These are phyloP conservation scores for Poteriospumella lacustris DNA, from an alignment of 108 stramenopile species.

Conservation along the genomic window DNA sequence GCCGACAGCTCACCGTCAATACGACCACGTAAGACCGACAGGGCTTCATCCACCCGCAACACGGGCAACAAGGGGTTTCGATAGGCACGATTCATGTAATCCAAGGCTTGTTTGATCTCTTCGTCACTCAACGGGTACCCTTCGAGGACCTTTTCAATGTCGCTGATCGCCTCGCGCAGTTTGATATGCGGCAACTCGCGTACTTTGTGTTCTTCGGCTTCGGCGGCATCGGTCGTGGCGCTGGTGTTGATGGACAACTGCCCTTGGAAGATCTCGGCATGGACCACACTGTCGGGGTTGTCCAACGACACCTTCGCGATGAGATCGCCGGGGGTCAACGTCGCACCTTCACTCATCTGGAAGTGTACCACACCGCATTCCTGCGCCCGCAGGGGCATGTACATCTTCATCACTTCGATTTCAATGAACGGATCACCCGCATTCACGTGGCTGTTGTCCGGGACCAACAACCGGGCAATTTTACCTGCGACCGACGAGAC, in stretches of 20 bases:
- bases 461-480: conserved; percentile 82
- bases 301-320: conserved; percentile 83
- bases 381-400: conserved; percentile 93
- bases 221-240: neutral
- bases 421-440: conserved; percentile 86
- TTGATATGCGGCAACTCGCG: conserved; percentile 71
- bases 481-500: conserved; percentile 92
- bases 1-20: conserved; percentile 66
- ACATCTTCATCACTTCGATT: conserved; percentile 99
- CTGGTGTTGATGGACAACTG: conserved; percentile 33
- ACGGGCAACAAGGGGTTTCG: conserved; percentile 71
- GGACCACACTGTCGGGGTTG: conserved; percentile 81
- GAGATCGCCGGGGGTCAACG: conserved; percentile 80
- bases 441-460: conserved; percentile 78
- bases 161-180: conserved; percentile 65
- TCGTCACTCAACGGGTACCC: conserved; percentile 67
- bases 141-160: conserved; percentile 69
- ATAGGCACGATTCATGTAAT: conserved; percentile 63
- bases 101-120: conserved; percentile 56
- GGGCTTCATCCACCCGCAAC: conserved; percentile 82
- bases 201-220: too few relatives aligned
- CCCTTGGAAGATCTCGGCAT: conserved; percentile 66
- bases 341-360: conserved; percentile 74
- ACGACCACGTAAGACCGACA: conserved; percentile 81
- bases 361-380: conserved; percentile 73